These are phyloP conservation scores for Flaveria sonorensis DNA, from an alignment of 129 eudicot genomes.

Conservation along the genomic window DNA sequence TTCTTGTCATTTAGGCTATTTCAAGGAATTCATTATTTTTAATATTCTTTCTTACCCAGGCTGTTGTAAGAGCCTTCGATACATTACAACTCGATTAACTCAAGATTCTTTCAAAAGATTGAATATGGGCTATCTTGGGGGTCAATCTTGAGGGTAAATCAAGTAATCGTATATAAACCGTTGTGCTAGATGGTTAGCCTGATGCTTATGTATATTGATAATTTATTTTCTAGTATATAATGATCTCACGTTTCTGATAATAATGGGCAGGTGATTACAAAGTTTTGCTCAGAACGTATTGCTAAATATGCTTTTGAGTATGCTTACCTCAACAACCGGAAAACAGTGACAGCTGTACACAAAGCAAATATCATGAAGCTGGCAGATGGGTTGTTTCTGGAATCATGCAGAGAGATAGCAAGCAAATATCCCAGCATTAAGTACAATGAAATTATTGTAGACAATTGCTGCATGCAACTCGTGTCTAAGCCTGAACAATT, in stretches of 20 bases:
- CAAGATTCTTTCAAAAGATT: background rate
- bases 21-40: background rate
- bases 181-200: conserved; percentile 11
- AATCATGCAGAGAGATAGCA: conserved; percentile 91
- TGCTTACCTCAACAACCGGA: conserved; percentile 91
- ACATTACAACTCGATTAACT: background rate
- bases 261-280: conserved; percentile 76
- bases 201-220: background rate
- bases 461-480: conserved; percentile 98
- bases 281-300: conserved; percentile 92
- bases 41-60: background rate
- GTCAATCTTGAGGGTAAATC: background rate
- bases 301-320: conserved; percentile 95
- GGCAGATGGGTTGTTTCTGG: conserved; percentile 94
- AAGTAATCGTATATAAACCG: background rate
- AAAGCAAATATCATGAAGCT: conserved; percentile 98
- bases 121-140: background rate
- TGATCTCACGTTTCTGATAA: conserved; percentile 15
- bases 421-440: conserved; percentile 78
- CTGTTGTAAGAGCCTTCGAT: background rate
- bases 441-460: conserved; percentile 91
- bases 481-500: conserved; percentile 95
- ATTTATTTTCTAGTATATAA: conserved; percentile 6
- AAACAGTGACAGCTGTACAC: conserved; percentile 94
- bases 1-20: background rate